Percentiles rank a stretch among this genome's conserved stretches.
Evolutionary conservation across 768 basidiomycete species (phyloP).

Genomic region (Hemileccinum rubropunctum): DNA sequence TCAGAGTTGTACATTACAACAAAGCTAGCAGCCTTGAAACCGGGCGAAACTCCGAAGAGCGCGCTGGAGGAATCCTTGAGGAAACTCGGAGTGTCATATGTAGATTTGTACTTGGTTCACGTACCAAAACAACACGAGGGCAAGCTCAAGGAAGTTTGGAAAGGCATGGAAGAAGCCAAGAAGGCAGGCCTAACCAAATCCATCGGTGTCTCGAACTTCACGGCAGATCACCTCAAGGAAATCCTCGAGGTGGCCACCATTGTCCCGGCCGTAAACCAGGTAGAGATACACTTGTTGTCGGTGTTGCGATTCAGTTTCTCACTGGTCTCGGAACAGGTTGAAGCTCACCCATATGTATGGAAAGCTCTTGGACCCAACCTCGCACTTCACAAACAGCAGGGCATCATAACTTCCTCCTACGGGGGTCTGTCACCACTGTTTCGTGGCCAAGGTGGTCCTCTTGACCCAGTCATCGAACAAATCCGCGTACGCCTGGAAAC

Average conservation of each 20-base stretch:
- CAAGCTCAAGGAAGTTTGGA: constrained; percentile 53
- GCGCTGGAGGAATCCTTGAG: constrained; percentile 51
- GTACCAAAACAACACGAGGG: constrained; percentile 37
- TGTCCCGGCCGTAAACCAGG: constrained; percentile 55
- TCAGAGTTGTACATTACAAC: constrained; percentile 62
- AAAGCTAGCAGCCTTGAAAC: constrained; percentile 39
- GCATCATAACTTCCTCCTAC: constrained; percentile 40
- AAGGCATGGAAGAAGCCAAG: constrained; percentile 56
- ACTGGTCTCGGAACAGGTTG: constrained; percentile 35
- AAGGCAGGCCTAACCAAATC: constrained; percentile 38
- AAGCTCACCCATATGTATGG: constrained; percentile 53
- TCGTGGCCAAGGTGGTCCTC: constrained; percentile 35
- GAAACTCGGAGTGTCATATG: constrained; percentile 51
- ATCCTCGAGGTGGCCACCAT: constrained; percentile 44
- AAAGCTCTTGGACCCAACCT: constrained; percentile 38
- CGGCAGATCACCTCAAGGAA: constrained; percentile 39
- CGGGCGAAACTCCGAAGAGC: constrained; percentile 46
- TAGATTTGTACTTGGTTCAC: constrained; percentile 69
- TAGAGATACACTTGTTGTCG: constrained; percentile 6
- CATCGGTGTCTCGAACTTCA: constrained; percentile 59
- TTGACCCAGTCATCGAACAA: constrained; percentile 36
- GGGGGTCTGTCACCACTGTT: constrained; percentile 40
- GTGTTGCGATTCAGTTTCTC: background rate
- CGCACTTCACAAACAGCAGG: constrained; percentile 33
- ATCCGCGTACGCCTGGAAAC: constrained; percentile 31